Percentiles rank a stretch among this genome's conserved stretches.
Evolutionary conservation across 805 yeast species (phyloP).

Genomic region (Debaryomyces castellii): DNA sequence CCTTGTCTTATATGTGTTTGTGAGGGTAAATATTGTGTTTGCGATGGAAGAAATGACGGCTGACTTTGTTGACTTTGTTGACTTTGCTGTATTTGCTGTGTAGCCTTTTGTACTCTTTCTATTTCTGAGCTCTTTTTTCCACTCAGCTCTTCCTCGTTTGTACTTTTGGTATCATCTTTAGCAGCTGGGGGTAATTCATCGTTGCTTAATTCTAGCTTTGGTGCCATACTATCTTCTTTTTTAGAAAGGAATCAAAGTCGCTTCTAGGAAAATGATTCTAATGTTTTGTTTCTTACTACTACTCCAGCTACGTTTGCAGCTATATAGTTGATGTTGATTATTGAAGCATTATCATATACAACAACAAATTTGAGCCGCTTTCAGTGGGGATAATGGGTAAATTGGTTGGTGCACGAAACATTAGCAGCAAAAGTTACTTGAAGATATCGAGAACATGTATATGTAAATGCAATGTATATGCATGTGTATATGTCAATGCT

Average conservation of each 20-base stretch:
- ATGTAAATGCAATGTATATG: background rate
- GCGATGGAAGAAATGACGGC: background rate
- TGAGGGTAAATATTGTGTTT: background rate
- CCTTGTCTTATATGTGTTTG: background rate
- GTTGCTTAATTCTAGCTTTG: background rate
- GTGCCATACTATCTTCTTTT: background rate
- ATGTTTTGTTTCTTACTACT: background rate
- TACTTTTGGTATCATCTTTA: background rate
- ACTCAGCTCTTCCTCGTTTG: background rate
- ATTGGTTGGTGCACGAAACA: background rate
- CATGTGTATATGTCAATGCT: background rate
- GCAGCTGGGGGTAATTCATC: background rate
- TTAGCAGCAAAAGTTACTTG: background rate
- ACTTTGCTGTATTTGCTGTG: background rate
- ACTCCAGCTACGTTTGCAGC: background rate
- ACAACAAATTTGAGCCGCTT: conserved; percentile 4
- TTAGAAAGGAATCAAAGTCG: background rate
- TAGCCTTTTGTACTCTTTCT: background rate
- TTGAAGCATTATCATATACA: background rate
- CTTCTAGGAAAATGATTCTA: background rate
- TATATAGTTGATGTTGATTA: background rate
- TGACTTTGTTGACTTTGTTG: background rate
- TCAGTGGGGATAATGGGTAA: conserved; percentile 2
- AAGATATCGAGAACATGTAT: background rate
- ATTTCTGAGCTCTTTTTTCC: background rate